Evolutionary conservation across 108 stramenopile species (phyloP).

Genomic region (Phaeodactylum tricornutum): DNA sequence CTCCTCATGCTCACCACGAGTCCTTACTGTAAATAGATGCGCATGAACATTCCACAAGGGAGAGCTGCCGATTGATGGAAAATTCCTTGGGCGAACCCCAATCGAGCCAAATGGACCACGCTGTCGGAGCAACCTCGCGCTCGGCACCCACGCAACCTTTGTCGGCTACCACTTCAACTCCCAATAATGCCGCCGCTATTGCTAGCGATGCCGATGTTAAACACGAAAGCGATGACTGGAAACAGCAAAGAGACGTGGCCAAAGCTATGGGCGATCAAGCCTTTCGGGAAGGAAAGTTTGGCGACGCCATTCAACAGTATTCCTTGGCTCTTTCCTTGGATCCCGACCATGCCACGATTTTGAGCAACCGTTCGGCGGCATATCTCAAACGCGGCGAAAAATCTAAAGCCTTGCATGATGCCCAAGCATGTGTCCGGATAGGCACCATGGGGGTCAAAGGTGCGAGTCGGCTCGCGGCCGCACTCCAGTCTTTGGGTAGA

Average conservation of each 20-base stretch:
- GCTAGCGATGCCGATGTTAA: not conserved
- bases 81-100: too few relatives aligned
- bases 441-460: conserved; percentile 41
- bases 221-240: conserved; percentile 58
- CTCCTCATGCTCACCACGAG: conserved; percentile 75
- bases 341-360: conserved; percentile 43
- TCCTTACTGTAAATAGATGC: conserved; percentile 64
- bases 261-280: conserved; percentile 54
- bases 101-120: too few relatives aligned
- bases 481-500: conserved; percentile 53
- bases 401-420: conserved; percentile 67
- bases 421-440: conserved; percentile 41
- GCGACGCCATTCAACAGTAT: conserved; percentile 55
- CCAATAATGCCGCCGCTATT: too few relatives aligned
- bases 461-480: conserved; percentile 66
- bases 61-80: too few relatives aligned
- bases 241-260: conserved; percentile 57
- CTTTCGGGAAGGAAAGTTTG: conserved; percentile 48
- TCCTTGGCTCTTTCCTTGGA: conserved; percentile 54
- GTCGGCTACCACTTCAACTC: too few relatives aligned
- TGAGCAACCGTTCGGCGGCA: conserved; percentile 77
- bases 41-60: conserved; percentile 69
- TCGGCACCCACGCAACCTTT: too few relatives aligned
- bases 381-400: conserved; percentile 61
- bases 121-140: too few relatives aligned